Evolutionary conservation across 2,329 filamentous ascomycete genomes (phyloP).

Genomic region (Pseudopithomyces chartarum): DNA sequence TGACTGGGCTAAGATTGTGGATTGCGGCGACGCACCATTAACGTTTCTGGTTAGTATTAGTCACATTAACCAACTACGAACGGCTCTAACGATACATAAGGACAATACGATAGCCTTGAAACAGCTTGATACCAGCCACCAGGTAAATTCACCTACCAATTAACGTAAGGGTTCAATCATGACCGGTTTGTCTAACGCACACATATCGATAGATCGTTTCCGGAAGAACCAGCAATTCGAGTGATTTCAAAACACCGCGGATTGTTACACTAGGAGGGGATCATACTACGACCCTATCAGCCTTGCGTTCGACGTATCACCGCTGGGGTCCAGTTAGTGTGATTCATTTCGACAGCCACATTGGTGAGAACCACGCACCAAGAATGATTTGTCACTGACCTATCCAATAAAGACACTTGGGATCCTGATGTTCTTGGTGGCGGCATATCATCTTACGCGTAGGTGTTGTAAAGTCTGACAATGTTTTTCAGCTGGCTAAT

Average conservation of each 20-base stretch:
- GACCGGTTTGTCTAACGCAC: background rate
- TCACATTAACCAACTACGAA: background rate
- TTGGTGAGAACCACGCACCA: slow-evolving; percentile 37
- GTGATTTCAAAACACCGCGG: slow-evolving; percentile 52
- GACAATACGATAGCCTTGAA: slow-evolving; percentile 61
- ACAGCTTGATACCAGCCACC: slow-evolving; percentile 59
- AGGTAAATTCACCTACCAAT: slow-evolving; percentile 36
- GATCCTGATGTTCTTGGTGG: slow-evolving; percentile 60
- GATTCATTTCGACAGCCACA: slow-evolving; percentile 63
- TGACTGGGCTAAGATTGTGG: slow-evolving; percentile 58
- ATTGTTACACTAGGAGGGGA: slow-evolving; percentile 62
- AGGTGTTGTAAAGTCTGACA: slow-evolving; percentile 27
- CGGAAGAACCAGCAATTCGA: slow-evolving; percentile 52
- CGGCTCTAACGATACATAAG: slow-evolving; percentile 21
- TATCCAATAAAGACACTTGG: slow-evolving; percentile 55
- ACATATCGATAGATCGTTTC: slow-evolving; percentile 47
- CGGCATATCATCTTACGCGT: slow-evolving; percentile 65
- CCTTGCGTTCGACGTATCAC: slow-evolving; percentile 54
- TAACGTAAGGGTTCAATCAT: background rate
- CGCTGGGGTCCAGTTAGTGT: slow-evolving; percentile 61
- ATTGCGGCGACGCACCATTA: slow-evolving; percentile 60
- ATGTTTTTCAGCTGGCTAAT: slow-evolving; percentile 7
- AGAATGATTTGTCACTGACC: background rate
- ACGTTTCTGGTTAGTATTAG: slow-evolving; percentile 49
- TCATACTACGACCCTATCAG: slow-evolving; percentile 61